Evolutionary conservation across 768 basidiomycete species (phyloP).

Genomic region (Mycena latifolia): DNA sequence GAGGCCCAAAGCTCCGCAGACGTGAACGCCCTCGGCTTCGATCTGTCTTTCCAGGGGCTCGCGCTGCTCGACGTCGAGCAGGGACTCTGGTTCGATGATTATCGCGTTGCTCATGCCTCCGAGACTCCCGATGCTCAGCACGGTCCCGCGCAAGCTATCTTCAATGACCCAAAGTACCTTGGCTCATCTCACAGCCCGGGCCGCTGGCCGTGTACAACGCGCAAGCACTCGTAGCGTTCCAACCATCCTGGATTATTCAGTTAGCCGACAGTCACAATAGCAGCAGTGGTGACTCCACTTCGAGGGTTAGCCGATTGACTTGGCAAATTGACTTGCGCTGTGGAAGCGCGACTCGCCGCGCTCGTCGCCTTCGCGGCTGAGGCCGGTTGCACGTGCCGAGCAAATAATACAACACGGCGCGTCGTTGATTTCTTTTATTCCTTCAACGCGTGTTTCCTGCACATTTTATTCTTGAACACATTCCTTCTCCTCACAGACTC

Average conservation of each 20-base stretch:
- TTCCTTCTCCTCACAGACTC: no score
- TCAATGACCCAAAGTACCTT: background rate
- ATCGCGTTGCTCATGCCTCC: background rate
- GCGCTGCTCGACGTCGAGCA: constrained; percentile 2
- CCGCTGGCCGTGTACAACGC: constrained; percentile 8
- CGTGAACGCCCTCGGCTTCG: background rate
- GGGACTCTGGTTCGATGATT: constrained; percentile 16
- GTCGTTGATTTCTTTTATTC: no score
- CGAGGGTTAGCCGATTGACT: no score
- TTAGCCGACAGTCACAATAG: background rate
- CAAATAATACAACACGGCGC: no score
- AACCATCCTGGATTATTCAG: background rate
- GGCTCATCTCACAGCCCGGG: background rate
- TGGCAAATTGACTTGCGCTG: no score
- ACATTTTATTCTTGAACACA: no score
- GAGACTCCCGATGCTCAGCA: constrained; percentile 4
- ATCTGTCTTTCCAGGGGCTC: background rate
- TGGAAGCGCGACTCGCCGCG: no score
- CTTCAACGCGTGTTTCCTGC: no score
- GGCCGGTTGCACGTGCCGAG: no score
- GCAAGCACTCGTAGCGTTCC: constrained; percentile 5
- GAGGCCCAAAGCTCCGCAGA: background rate
- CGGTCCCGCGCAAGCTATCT: background rate
- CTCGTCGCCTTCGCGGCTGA: no score
- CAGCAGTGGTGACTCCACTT: no score